Evolutionary conservation across 2,329 filamentous ascomycete genomes (phyloP).

Genomic region (Cordyceps militaris): DNA sequence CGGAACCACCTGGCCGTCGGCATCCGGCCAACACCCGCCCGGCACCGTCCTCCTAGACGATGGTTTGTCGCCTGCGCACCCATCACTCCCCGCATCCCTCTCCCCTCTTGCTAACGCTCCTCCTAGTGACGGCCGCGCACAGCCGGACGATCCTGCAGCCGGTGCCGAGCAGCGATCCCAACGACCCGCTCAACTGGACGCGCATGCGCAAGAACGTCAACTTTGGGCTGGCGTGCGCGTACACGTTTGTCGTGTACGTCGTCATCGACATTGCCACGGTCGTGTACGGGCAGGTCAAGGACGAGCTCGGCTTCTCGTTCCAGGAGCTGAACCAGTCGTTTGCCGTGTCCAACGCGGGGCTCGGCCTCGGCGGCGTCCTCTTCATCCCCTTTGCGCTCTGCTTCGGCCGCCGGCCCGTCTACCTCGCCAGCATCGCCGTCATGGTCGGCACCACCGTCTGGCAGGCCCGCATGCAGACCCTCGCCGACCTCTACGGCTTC

Average conservation of each 20-base stretch:
- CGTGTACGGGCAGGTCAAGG: slow-evolving; percentile 33
- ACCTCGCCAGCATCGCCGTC: slow-evolving; percentile 33
- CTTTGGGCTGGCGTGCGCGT: slow-evolving; percentile 2
- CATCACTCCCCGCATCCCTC: too few species aligned
- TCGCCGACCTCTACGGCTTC: slow-evolving; percentile 33
- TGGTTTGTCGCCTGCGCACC: neutral
- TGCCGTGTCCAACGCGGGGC: slow-evolving; percentile 34
- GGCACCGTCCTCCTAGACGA: slow-evolving; percentile 2
- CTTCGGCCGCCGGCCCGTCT: slow-evolving; percentile 38
- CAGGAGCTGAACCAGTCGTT: slow-evolving; percentile 36
- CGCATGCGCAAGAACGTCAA: neutral
- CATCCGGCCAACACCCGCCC: slow-evolving; percentile 7
- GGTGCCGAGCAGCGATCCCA: slow-evolving; percentile 11
- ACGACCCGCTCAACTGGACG: slow-evolving; percentile 15
- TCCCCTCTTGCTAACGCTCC: neutral
- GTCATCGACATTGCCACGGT: neutral
- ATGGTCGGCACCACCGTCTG: slow-evolving; percentile 30
- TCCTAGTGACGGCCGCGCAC: neutral
- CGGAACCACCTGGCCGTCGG: too few species aligned
- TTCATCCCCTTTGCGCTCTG: slow-evolving; percentile 40
- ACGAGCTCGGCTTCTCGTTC: slow-evolving; percentile 35
- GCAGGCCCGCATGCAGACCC: slow-evolving; percentile 34
- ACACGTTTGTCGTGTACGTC: neutral
- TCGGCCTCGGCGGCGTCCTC: slow-evolving; percentile 35
- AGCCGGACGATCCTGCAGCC: slow-evolving; percentile 12